Percentiles rank a stretch among this genome's conserved stretches.
Conservation (phyloP, 805 yeast genomes). For the Yamadazyma endophytica region DNA sequence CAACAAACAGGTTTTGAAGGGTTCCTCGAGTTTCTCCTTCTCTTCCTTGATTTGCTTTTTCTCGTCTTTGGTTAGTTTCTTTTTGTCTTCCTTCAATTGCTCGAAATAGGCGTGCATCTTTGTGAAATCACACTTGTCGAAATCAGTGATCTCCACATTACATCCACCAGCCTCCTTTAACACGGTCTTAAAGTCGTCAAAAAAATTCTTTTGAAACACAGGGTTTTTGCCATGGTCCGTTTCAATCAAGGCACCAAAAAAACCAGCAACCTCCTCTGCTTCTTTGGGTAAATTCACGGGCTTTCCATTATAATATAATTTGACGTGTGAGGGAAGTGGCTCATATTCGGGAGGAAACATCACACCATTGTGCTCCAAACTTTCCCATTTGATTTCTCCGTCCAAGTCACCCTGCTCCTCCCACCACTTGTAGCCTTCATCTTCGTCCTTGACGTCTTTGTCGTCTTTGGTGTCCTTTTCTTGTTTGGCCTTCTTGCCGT, state of each 20-base stretch:
- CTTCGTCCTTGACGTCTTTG: constrained; percentile 25
- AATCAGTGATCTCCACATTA: constrained; percentile 43
- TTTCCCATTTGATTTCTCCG: constrained; percentile 80
- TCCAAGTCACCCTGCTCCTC: constrained; percentile 77
- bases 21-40: constrained; percentile 73
- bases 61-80: constrained; percentile 63
- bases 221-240: constrained; percentile 88
- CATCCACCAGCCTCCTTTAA: constrained; percentile 70
- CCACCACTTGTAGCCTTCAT: constrained; percentile 72
- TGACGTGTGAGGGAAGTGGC: constrained; percentile 75
- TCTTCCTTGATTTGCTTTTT: constrained; percentile 70
- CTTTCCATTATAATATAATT: constrained; percentile 68
- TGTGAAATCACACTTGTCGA: constrained; percentile 72
- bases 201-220: constrained; percentile 81
- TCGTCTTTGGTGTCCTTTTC: constrained; percentile 6
- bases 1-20: constrained; percentile 70
- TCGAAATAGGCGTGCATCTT: constrained; percentile 73
- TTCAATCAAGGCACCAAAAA: constrained; percentile 83
- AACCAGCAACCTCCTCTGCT: constrained; percentile 97
- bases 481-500: constrained; percentile 3
- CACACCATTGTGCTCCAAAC: constrained; percentile 85
- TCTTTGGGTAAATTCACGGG: constrained; percentile 71
- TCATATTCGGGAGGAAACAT: constrained; percentile 90
- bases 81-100: constrained; percentile 64
- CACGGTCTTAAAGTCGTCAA: constrained; percentile 68